Percentiles rank a stretch among this genome's conserved stretches.
Evolutionary conservation across 1,284 basidiomycete species (phyloP).

Genomic region (Ustanciosporium gigantosporum): DNA sequence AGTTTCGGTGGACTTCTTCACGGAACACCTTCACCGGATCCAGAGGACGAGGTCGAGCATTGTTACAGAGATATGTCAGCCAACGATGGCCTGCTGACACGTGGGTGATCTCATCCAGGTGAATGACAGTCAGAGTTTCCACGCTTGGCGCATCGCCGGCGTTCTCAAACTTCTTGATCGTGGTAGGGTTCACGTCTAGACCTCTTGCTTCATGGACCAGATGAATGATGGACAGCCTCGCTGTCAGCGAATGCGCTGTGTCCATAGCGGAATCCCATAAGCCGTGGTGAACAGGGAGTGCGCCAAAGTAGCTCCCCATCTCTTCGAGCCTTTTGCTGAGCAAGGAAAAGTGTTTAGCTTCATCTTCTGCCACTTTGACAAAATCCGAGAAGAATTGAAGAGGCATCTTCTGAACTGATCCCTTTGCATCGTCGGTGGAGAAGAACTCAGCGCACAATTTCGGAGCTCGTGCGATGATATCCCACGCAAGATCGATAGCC

Average conservation of each 20-base stretch:
- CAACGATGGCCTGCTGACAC: slow-evolving; percentile 78
- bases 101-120: slow-evolving; percentile 78
- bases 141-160: slow-evolving; percentile 75
- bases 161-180: slow-evolving; percentile 75
- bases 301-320: slow-evolving; percentile 75
- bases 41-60: slow-evolving; percentile 66
- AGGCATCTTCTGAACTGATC: slow-evolving; percentile 41
- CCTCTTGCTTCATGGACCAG: slow-evolving; percentile 86
- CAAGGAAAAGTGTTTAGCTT: slow-evolving; percentile 69
- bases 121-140: slow-evolving; percentile 54
- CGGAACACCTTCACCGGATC: slow-evolving; percentile 76
- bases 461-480: slow-evolving; percentile 71
- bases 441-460: slow-evolving; percentile 41
- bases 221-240: slow-evolving; percentile 83
- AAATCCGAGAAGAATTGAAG: slow-evolving; percentile 60
- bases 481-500: slow-evolving; percentile 66
- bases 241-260: slow-evolving; percentile 73
- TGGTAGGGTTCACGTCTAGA: slow-evolving; percentile 76
- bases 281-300: slow-evolving; percentile 61
- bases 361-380: slow-evolving; percentile 72
- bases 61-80: slow-evolving; percentile 75
- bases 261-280: slow-evolving; percentile 80
- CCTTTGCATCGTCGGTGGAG: slow-evolving; percentile 6
- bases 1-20: slow-evolving; percentile 73
- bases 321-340: slow-evolving; percentile 64